Base-by-base conservation (phyloP, 768 basidiomycete genomes). In the Suillus hirtellus region DNA sequence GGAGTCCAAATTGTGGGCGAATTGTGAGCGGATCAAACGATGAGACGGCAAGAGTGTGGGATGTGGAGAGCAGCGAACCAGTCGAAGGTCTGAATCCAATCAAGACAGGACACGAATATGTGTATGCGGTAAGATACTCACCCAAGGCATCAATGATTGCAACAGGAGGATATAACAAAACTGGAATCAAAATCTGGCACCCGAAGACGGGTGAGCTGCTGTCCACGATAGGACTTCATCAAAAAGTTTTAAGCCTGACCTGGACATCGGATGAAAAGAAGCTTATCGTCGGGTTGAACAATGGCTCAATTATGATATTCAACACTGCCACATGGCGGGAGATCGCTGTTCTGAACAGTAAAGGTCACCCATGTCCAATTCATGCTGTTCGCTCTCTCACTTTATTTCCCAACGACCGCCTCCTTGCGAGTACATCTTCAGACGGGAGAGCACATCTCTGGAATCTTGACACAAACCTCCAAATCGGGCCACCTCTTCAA, bases 11-110 rank as follows among this genome's bases (percentile, higher is more conserved):
- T 52, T 66, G 64, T 19, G 38, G 44, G 43, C 55, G 40, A 34
- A 47, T 71, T 1, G 60, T 66, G 56, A 62, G 68, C 5, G 64
- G 60, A 34, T 46, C 10, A 0, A 17, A 59, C 1, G 70, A 71
- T 9, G 52, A 37, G 2, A 64, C 62, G 10, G 31, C 31, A 31
- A 31, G 31, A 31, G 31, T 31, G 31, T 31, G 31, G 31, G 44
- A 46, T 46, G 44, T n/a, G 10, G 1, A 31, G 31, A 31, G 31
- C 31, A 1, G 31, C 6, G 1, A 31, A 31, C 31, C 31, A 31
- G 31, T 6, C 1, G 1, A 31, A 31, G 31, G 31, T 31, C 31
- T 31, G 31, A 31, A 31, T 31, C 31, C 31, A 31, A 31, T 31
- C 31, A 31, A 31, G 31, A 31, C 31, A 31, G 31, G 31, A 31